These are phyloP conservation scores for Apiosordaria backusii DNA, from an alignment of 495 filamentous ascomycete genomes.

Conservation along the genomic window DNA sequence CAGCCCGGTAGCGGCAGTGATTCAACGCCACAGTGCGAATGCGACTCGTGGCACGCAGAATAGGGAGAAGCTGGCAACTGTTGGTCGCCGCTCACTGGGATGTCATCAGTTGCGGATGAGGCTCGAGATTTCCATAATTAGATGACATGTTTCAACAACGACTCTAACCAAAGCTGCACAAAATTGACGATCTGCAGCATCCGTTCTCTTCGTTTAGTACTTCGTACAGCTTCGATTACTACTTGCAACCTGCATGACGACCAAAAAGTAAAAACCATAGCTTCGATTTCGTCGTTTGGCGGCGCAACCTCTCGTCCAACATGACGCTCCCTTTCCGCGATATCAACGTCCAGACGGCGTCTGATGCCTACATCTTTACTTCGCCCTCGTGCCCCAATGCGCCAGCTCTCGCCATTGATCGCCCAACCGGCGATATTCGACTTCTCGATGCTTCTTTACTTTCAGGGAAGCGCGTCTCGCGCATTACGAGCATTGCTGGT, in stretches of 20 bases:
- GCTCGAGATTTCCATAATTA: neutral
- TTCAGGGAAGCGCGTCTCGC: conserved; percentile 73
- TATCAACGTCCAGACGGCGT: conserved; percentile 89
- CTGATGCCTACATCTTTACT: conserved; percentile 91
- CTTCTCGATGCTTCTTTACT: conserved; percentile 73
- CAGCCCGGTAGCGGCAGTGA: neutral
- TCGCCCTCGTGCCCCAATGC: conserved; percentile 90
- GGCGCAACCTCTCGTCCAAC: conserved; percentile 17
- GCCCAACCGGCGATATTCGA: conserved; percentile 87
- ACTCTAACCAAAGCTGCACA: neutral
- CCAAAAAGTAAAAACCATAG: neutral
- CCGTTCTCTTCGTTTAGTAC: neutral
- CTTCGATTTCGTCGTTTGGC: conserved; percentile 6
- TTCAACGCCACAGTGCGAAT: neutral
- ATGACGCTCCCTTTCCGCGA: conserved; percentile 82
- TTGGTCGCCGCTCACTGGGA: neutral
- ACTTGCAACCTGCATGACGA: neutral
- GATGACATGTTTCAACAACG: neutral
- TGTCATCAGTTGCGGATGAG: neutral
- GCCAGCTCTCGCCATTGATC: conserved; percentile 80
- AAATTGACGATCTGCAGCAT: neutral
- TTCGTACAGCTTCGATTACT: neutral
- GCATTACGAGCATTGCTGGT: conserved; percentile 74
- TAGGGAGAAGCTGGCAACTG: neutral
- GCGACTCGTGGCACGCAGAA: neutral